These are phyloP conservation scores for Clarkia xantiana DNA, from an alignment of 345 rosid species.

Conservation along the genomic window DNA sequence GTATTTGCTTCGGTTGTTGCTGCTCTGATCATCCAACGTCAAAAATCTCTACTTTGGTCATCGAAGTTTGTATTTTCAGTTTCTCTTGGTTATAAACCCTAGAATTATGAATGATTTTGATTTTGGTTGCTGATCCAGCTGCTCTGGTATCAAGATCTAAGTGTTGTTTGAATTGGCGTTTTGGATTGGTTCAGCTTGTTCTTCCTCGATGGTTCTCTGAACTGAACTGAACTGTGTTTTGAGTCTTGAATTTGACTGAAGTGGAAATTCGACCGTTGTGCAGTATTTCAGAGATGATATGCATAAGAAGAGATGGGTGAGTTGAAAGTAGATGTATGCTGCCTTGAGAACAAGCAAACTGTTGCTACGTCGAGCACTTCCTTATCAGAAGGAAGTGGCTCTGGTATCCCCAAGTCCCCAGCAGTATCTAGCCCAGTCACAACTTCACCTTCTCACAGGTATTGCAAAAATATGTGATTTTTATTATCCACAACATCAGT, in stretches of 20 bases:
- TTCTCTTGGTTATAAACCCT: slow-evolving; percentile 4
- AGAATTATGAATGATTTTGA: slow-evolving; percentile 8
- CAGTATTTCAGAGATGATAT: slow-evolving; percentile 25
- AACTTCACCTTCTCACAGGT: slow-evolving; percentile 55
- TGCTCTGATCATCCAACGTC: background rate
- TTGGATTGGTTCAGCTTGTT: too few relatives aligned
- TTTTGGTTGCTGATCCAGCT: slow-evolving; percentile 8
- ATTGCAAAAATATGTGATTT: background rate
- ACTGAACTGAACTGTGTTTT: too few relatives aligned
- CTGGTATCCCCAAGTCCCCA: slow-evolving; percentile 57
- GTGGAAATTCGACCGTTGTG: slow-evolving; percentile 1
- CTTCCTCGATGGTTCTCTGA: too few relatives aligned
- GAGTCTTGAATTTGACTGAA: too few relatives aligned
- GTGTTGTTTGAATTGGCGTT: too few relatives aligned
- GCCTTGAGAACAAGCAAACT: slow-evolving; percentile 80
- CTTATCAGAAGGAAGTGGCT: slow-evolving; percentile 59
- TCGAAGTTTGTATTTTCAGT: slow-evolving; percentile 3
- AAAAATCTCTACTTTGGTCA: slow-evolving; percentile 7
- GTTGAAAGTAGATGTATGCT: slow-evolving; percentile 40
- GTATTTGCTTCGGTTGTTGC: slow-evolving; percentile 8
- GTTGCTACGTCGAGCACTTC: slow-evolving; percentile 62
- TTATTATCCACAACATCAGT: too few relatives aligned
- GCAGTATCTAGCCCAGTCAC: slow-evolving; percentile 52
- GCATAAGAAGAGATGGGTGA: slow-evolving; percentile 39
- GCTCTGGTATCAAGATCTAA: background rate